Conservation (phyloP, 371 early-diverging fungal genomes). For the Mycotypha africana region DNA sequence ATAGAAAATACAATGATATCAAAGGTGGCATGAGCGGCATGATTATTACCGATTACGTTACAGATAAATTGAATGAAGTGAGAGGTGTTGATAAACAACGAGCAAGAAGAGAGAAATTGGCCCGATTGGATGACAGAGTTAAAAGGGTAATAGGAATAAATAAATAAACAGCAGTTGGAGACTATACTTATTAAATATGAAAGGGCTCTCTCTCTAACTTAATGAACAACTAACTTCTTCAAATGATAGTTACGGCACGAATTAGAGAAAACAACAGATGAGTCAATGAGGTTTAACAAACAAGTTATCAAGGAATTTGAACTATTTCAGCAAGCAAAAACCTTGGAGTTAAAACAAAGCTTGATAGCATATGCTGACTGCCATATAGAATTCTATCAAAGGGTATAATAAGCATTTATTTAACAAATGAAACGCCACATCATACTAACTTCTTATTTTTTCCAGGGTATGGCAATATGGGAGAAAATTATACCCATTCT, state of each 20-base stretch:
- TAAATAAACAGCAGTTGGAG: too few relatives aligned
- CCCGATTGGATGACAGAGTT: constrained; percentile 64
- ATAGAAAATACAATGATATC: constrained; percentile 8
- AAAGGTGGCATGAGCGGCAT: constrained; percentile 23
- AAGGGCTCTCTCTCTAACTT: too few relatives aligned
- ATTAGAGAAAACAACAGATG: constrained; percentile 64
- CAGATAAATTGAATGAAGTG: constrained; percentile 86
- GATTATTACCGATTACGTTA: constrained; percentile 74
- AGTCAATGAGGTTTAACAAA: constrained; percentile 67
- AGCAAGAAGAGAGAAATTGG: constrained; percentile 70
- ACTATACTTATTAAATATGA: too few relatives aligned
- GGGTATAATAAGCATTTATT: constrained; percentile 15
- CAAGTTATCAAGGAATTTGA: constrained; percentile 79
- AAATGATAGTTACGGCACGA: constrained; percentile 82
- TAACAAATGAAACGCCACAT: constrained; percentile 40
- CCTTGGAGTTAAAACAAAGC: constrained; percentile 72
- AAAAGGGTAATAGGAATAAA: constrained; percentile 52
- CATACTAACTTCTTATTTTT: not conserved
- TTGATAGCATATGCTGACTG: constrained; percentile 69
- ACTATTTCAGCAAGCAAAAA: constrained; percentile 71
- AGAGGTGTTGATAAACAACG: constrained; percentile 81
- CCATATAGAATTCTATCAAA: constrained; percentile 68
- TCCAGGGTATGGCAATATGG: constrained; percentile 15
- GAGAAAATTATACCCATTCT: constrained; percentile 20
- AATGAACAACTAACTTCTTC: constrained; percentile 2